phyloP scores from a whole-genome alignment of 495 filamentous ascomycete genomes.

The Astrothelium subdiscretum region DNA sequence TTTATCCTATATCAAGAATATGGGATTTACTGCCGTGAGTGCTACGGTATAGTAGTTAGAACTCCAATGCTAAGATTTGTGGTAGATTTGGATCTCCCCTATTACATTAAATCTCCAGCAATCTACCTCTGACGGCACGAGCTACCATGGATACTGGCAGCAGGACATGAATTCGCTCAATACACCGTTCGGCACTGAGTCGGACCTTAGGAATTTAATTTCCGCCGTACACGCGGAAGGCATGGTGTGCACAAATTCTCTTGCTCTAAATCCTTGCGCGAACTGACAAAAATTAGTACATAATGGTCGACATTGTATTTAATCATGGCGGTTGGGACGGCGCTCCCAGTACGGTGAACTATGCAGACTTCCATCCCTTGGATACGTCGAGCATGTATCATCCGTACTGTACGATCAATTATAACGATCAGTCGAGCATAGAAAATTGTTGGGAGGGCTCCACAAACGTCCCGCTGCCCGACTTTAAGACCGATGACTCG shows the following conservation, averaged over 20 bases:
- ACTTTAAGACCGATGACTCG: constrained; percentile 50
- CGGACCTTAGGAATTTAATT: not conserved
- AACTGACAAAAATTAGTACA: not conserved
- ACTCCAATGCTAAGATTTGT: not conserved
- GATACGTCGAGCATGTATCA: constrained; percentile 54
- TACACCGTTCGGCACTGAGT: not conserved
- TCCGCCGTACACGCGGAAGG: constrained; percentile 28
- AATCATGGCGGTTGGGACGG: constrained; percentile 61
- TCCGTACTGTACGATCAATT: constrained; percentile 51
- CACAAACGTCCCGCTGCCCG: constrained; percentile 47
- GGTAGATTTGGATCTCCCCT: constrained; percentile 61
- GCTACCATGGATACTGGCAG: constrained; percentile 13
- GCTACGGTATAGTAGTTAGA: not conserved
- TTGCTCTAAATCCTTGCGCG: not conserved
- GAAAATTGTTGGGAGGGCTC: constrained; percentile 54
- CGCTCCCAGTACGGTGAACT: constrained; percentile 42
- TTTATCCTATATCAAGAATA: constrained; percentile 12
- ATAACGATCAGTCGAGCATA: constrained; percentile 34
- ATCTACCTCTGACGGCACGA: constrained; percentile 3
- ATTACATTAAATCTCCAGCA: constrained; percentile 48
- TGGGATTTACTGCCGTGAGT: constrained; percentile 32
- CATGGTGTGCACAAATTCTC: constrained; percentile 31
- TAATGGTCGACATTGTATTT: constrained; percentile 26
- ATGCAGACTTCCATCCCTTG: constrained; percentile 52
- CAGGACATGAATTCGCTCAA: constrained; percentile 4